Evolutionary conservation across 1,139 yeast genomes (phyloP).

Genomic region (Hansenula lynferdii): DNA sequence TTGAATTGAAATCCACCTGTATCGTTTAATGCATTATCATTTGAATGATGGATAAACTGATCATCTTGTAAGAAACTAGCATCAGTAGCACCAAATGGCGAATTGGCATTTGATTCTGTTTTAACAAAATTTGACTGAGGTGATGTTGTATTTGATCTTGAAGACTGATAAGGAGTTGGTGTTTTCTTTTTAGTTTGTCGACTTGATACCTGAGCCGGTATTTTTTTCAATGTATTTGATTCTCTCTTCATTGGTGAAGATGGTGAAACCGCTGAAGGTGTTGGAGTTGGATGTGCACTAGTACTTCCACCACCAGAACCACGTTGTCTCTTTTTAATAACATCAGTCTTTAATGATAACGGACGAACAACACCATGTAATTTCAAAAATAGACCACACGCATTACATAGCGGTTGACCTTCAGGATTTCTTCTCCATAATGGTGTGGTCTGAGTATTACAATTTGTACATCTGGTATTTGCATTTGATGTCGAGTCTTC

Average conservation of each 20-base stretch:
- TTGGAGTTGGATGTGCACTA: neutral
- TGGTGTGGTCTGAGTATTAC: conserved; percentile 92
- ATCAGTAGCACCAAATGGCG: neutral
- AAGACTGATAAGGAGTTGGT: neutral
- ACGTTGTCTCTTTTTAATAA: conserved; percentile 71
- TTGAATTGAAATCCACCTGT: conserved; percentile 1
- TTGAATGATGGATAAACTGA: conserved; percentile 1
- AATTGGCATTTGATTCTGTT: neutral
- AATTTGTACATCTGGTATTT: conserved; percentile 61
- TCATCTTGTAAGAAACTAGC: neutral
- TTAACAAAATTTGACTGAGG: neutral
- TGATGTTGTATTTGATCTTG: neutral
- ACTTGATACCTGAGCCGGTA: too few species aligned
- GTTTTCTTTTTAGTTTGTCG: conserved; percentile 2
- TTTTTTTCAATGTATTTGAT: neutral
- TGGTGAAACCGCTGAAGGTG: neutral
- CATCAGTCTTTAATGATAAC: conserved; percentile 83
- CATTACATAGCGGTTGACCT: conserved; percentile 91
- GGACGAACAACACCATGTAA: conserved; percentile 95
- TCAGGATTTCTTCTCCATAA: conserved; percentile 92
- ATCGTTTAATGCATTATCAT: neutral
- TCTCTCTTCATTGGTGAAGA: conserved; percentile 4
- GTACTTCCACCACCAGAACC: conserved; percentile 12
- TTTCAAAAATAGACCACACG: conserved; percentile 88
- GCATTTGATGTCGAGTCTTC: conserved; percentile 13